Conservation (phyloP, 345 rosid species). For the Gossypium longicalyx region DNA sequence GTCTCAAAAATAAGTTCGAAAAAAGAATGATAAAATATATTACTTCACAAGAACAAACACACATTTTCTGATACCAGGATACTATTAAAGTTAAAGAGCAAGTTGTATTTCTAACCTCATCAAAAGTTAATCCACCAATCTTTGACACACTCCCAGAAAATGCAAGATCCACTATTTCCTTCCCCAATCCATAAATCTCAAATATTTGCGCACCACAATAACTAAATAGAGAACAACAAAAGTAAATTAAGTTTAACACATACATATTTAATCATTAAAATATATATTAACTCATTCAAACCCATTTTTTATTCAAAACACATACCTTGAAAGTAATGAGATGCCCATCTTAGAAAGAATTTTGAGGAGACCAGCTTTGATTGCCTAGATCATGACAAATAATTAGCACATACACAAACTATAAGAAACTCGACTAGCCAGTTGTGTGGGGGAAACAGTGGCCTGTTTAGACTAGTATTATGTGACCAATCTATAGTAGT, state of each 20-base stretch:
- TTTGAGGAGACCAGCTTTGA: slow-evolving; percentile 86
- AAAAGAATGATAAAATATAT: not conserved
- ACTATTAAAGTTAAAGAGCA: not conserved
- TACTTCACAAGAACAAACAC: slow-evolving; percentile 4
- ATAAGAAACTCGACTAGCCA: not conserved
- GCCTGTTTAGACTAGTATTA: not conserved
- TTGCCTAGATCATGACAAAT: slow-evolving; percentile 58
- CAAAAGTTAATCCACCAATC: slow-evolving; percentile 84
- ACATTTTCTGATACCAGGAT: not conserved
- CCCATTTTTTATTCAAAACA: slow-evolving; percentile 15
- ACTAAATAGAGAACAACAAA: slow-evolving; percentile 40
- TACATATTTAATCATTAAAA: slow-evolving; percentile 4
- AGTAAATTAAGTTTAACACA: slow-evolving; percentile 22
- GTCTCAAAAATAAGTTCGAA: not conserved
- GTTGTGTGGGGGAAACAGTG: not conserved
- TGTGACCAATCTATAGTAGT: too few relatives aligned
- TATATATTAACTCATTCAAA: not conserved
- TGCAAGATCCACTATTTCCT: slow-evolving; percentile 78
- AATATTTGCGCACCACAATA: slow-evolving; percentile 99
- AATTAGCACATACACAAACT: not conserved
- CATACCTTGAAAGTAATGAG: slow-evolving; percentile 90
- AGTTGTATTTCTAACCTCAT: slow-evolving; percentile 59
- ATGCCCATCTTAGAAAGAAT: slow-evolving; percentile 99
- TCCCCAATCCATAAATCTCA: slow-evolving; percentile 92
- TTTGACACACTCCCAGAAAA: slow-evolving; percentile 84